Base-by-base conservation (phyloP, 192 early-diverging fungal species). In the Lobosporangium transversale region DNA sequence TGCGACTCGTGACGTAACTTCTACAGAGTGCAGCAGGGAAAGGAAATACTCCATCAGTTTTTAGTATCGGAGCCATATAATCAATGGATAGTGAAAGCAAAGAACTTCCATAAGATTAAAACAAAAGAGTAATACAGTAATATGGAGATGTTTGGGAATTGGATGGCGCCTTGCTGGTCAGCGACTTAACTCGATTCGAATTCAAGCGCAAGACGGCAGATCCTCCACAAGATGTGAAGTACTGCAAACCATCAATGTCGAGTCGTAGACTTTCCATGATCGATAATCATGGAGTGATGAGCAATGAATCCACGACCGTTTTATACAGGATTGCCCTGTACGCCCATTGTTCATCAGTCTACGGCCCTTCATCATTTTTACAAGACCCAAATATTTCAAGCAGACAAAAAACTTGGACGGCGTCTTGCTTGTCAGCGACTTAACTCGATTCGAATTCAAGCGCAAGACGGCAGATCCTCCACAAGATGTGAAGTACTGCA, bases 361-460 rank as follows among this genome's bases (percentile, higher is more conserved):
- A 54, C 29, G 45, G 11, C 23, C 17, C 37, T 45, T 18, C 62
- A 64, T 64, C 62, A 29, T 17, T 64, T 64, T 64, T 64, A 37
- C 53, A 24, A 55, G 17, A 40, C 37, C 7, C 37, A 7, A 40
- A 40, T 40, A 40, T 40, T 10, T 40, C 37, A 40, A 40, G 7
- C 37, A n/a, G 37, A 40, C 14, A 40, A 40, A 7, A 14, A 40
- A 40, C 14, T 24, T 62, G 30, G 60, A 36, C 26, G 30, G 60
- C 32, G 31, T 49, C 50, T 54, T 64, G 62, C 62, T 54, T 37
- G 40, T 45, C 62, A 64, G 52, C 40, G 52, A 44, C 43, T 35
- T 47, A 10, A 64, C 62, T 64, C 52, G 62, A 64, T 64, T 64
- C 62, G 62, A 64, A 64, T 64, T 64, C 62, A 45, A 64, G 62